Evolutionary conservation across 176 grass and related monocot genomes (phyloP).

Genomic region (Musa itinerans): DNA sequence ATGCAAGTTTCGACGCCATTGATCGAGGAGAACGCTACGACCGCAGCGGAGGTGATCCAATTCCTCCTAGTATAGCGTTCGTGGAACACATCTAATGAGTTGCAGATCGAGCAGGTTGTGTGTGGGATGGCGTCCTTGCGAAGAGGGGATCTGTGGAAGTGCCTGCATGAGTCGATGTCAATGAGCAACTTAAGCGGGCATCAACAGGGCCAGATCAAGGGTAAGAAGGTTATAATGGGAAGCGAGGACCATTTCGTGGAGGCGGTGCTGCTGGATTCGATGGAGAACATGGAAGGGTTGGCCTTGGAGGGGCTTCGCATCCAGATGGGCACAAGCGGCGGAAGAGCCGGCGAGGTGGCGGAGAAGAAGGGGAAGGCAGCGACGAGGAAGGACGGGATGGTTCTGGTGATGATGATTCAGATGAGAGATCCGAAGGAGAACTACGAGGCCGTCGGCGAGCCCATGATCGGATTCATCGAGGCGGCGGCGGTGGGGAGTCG

Average conservation of each 20-base stretch:
- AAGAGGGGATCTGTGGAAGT: constrained; percentile 26
- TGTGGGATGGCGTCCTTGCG: constrained; percentile 32
- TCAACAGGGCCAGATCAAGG: constrained; percentile 1
- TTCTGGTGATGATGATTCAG: constrained; percentile 54
- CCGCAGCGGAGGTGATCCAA: constrained; percentile 32
- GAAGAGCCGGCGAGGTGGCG: no score
- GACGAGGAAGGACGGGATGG: constrained; percentile 22
- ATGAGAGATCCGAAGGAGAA: constrained; percentile 41
- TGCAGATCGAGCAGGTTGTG: constrained; percentile 28
- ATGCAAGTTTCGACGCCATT: constrained; percentile 45
- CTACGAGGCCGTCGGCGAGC: constrained; percentile 32
- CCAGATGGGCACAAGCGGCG: constrained; percentile 27
- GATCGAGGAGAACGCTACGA: constrained; percentile 25
- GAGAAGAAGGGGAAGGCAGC: neutral
- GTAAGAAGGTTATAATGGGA: constrained; percentile 1
- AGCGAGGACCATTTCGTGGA: constrained; percentile 33
- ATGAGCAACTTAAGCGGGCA: constrained; percentile 33
- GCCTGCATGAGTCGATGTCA: constrained; percentile 32
- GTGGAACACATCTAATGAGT: neutral
- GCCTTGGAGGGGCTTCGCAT: constrained; percentile 50
- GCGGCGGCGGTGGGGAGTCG: constrained; percentile 14
- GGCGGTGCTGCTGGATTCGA: constrained; percentile 25
- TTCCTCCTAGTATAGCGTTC: no score
- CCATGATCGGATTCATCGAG: constrained; percentile 61
- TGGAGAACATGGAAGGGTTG: constrained; percentile 40